Base-by-base conservation (phyloP, 1,139 yeast genomes). In the Suhomyces bribrorum region DNA sequence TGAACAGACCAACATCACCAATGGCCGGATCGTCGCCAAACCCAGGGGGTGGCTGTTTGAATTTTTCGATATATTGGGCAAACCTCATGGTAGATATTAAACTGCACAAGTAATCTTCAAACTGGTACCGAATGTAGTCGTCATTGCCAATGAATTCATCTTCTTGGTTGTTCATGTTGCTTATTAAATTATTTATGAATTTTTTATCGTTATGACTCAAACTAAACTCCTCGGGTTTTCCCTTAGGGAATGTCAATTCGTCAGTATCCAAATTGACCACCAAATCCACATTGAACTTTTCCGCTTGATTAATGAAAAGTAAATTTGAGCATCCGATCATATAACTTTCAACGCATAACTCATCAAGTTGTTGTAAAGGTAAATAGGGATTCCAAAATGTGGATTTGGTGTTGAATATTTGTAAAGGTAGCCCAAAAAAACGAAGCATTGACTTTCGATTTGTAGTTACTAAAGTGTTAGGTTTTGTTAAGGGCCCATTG, bases 301-400 rank as follows among this genome's bases (percentile, higher is more conserved):
- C 67, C 52, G 83, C 84, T 45, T 84, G 89, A 49, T 84, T 84
- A 31, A 86, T 67, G 37, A 92, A 69, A 33, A 92, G 66, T 26
- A 89, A 80, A 60, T 92, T 92, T 7, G 97, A 89, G 34, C 95
- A 84, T 0, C 98, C 98, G 38, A 88, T 77, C 63, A 88, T 69
- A 49, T 81, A 92, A 56, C 81, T 82, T 38, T 74, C 68, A 0
- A 90, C 75, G 26, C 71, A 73, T 38, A 92, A 68, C 50, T 86
- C 90, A 40, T 84, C 85, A 40, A 92, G 67, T 56, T 90, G 97
- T 59, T 90, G 98, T 37, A 92, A 66, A 0, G 98, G 96, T 15
- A 90, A 76, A 59, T 90, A 92, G 0, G 98, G 97, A 49, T 86
- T 85, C 73, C 95, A 90, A 47, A 90, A 75, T 3, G 95, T 88